phyloP scores from a whole-genome alignment of 257 asterid species.

The Knoxia roxburghii region DNA sequence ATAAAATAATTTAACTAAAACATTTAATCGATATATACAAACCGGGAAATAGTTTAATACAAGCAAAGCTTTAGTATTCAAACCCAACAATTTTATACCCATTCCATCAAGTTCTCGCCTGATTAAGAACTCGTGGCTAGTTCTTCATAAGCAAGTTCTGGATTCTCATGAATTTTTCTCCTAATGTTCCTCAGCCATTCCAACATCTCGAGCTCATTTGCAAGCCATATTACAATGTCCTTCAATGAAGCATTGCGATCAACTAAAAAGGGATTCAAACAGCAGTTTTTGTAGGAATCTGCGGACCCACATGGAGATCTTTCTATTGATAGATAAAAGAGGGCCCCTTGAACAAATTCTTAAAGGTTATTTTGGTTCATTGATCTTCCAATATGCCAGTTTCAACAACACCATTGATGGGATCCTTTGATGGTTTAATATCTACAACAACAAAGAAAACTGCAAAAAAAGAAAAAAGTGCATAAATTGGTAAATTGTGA shows the following conservation, averaged over 20 bases:
- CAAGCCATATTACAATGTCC: slow-evolving; percentile 23
- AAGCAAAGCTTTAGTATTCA: no score
- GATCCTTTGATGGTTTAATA: no score
- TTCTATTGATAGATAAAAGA: no score
- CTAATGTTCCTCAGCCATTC: slow-evolving; percentile 38
- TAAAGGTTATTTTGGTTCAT: no score
- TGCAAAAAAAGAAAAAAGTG: not conserved
- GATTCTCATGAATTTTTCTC: slow-evolving; percentile 45
- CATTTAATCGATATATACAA: no score
- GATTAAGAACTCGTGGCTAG: slow-evolving; percentile 35
- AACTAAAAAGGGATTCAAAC: slow-evolving; percentile 13
- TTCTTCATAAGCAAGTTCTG: slow-evolving; percentile 51
- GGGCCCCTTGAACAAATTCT: no score
- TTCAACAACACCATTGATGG: not conserved
- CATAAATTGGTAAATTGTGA: not conserved
- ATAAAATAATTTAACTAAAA: no score
- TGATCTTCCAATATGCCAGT: no score
- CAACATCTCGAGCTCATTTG: slow-evolving; percentile 24
- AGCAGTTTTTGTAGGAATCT: not conserved
- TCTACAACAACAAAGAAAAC: not conserved
- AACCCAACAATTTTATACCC: slow-evolving; percentile 36
- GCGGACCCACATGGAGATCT: no score
- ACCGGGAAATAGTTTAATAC: no score
- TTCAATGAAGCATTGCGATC: slow-evolving; percentile 17
- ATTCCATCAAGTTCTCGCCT: slow-evolving; percentile 41